phyloP scores from a whole-genome alignment of 805 yeast genomes.

The Starmerella powellii region DNA sequence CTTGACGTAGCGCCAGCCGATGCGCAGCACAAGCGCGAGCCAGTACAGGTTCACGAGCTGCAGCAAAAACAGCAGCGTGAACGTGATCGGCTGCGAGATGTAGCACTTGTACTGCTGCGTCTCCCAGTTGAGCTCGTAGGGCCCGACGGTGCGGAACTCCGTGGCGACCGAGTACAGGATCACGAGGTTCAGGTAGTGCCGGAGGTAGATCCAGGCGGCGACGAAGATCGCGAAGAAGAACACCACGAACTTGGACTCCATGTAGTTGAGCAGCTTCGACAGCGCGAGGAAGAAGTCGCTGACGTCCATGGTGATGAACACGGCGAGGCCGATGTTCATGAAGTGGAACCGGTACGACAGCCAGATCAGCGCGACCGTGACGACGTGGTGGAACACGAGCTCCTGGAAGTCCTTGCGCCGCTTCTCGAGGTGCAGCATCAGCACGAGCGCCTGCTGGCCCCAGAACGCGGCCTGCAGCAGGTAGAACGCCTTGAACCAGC shows the following conservation, averaged over 20 bases:
- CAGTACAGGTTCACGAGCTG: constrained; percentile 82
- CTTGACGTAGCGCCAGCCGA: constrained; percentile 52
- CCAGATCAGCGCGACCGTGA: constrained; percentile 79
- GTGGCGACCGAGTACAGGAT: constrained; percentile 52
- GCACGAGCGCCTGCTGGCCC: constrained; percentile 87
- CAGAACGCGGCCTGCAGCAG: constrained; percentile 92
- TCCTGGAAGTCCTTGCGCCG: constrained; percentile 92
- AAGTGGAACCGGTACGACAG: constrained; percentile 86
- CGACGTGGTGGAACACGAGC: constrained; percentile 81
- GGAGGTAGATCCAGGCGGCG: constrained; percentile 67
- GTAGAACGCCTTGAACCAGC: constrained; percentile 66
- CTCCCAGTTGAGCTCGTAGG: constrained; percentile 65
- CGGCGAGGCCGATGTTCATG: constrained; percentile 86
- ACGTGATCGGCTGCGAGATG: constrained; percentile 86
- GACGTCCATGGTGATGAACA: constrained; percentile 91
- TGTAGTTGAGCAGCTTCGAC: constrained; percentile 78
- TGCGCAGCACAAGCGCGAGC: constrained; percentile 71
- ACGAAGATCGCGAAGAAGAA: constrained; percentile 62
- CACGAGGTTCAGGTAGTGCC: constrained; percentile 73
- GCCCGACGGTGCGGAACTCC: constrained; percentile 77
- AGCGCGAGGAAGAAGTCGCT: constrained; percentile 78
- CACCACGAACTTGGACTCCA: constrained; percentile 52
- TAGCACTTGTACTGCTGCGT: constrained; percentile 93
- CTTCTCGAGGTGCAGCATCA: constrained; percentile 75
- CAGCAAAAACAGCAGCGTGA: constrained; percentile 59